Evolutionary conservation across 2,329 filamentous ascomycete species (phyloP), one percentile per base, ranked within the genome.

Genomic region (Knufia fluminis): DNA sequence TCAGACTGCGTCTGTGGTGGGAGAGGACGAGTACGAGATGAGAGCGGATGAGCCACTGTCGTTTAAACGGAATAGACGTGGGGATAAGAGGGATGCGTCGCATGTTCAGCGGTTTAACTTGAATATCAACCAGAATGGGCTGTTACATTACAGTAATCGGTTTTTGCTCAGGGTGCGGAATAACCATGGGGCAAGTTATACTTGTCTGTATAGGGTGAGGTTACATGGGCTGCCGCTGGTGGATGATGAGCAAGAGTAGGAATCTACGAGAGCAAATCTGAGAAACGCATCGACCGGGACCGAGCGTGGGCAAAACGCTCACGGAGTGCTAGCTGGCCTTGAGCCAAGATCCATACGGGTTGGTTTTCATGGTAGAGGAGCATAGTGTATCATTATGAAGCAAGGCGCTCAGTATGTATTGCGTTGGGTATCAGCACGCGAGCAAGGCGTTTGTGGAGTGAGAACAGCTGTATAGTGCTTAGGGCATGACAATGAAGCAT

Each of bases 141-240:
- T 52, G 36, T 20, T 47, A 22, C 50, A 55, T 31, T 46, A 46
- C 28, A 55, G 68, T 10, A 60, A 67, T 38, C 65, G 64, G 43
- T 66, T 71, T 17, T 66, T 68, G 12, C 57, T 74, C 26, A 62
- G 71, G 4, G 62, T 68, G 2, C 67, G 62, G 17, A 66, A 63
- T 1, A 73, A 72, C 49, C 71, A 70, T 64, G 71, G 70, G 3
- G 63, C 58, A 3, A 58, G 66, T 19, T 58, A 67, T 48, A 71
- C 69, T 1, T 74, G 71, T 54, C 54, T 73, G 32, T 73, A 72
- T 57, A 66, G 71, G n/a, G 52, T 72, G 46, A 66, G 66, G 42
- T 49, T 73, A 43, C 64, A 71, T 56, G 71, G 71, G 3, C 43
- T 54, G 40, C 52, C 55, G 20, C 45, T 55, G 23, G 17, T 42